Base-by-base conservation (phyloP, 106 monocot species). In the Dioscorea dumetorum region DNA sequence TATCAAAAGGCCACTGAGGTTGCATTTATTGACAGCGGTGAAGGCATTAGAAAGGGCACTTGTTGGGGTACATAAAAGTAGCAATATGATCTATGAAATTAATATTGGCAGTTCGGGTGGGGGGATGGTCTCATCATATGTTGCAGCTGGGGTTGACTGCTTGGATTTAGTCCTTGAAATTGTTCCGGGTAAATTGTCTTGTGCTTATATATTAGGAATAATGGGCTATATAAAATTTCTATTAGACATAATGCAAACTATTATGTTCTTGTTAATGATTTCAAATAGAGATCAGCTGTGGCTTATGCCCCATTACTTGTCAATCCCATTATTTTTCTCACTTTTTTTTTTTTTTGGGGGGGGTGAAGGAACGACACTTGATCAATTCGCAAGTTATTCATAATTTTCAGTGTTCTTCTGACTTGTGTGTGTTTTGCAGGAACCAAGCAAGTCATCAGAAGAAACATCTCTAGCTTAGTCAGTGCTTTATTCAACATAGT, bases 61-160 rank as follows among this genome's bases (percentile, higher is more conserved):
- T 17, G 76, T 89, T 67, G 95, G 91, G 15, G 67, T 83, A 31
- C 78, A 70, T 21, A 65, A 64, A 54, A 66, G 67, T 35, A 72
- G 76, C 66, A 72, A 68, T 72, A 17, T 65, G 64, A 64, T 87
- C 35, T 85, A 74, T 68, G 72, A 88, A 57, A 58, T 95, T 72
- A 77, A 19, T 51, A 79, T 73, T 33, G 88, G 88, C 48, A 71
- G 78, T 84, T 0, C 20, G 50, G 66, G 80, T 76, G 86, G 91
- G 51, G 95, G 88, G 34, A 74, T 61, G 20, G 73, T 85, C 50
- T 91, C 91, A 51, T 58, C 80, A 70, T 60, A 52, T 67, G 88
- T 82, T 66, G 91, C 95, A 58, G 91, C 81, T 67, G 91, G 88
- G 34, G 72, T 97, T 67, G 86, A 91, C 22, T 86, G 79, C 73